Evolutionary conservation across 169 alveolate species (phyloP), one percentile per base, ranked within the genome.

Genomic region (Cryptosporidium andersoni): DNA sequence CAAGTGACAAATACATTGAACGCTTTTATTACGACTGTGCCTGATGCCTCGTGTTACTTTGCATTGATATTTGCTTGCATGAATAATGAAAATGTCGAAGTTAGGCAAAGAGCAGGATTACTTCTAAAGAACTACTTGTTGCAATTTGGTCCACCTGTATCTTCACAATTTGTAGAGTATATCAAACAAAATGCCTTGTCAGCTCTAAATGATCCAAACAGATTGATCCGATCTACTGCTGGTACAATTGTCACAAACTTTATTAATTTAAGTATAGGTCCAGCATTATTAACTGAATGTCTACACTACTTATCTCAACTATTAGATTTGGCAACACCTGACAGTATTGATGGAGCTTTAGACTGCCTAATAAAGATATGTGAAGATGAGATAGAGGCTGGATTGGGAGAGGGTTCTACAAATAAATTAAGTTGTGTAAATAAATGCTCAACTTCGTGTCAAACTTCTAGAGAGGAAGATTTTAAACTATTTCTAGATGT

Each of bases 101-200:
- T 90, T 51, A 91, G 95, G 45, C 95, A 92, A 81, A 88, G 89
- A 14, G 95, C 92, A 51, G 95, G 95, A n/a, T 80, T 92, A 36
- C 68, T 88, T 64, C 80, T 92, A 80, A 92, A 92, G 85, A 89
- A 89, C 81, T 81, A 55, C 34, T 74, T 92, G 65, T 64, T 58
- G 63, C 91, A 49, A 62, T 82, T 64, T 80, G 88, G 89, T 52
- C 53, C 66, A 51, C 90, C 89, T 48, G 74, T 81, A 53, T 60
- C 67, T 43, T 60, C 64, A 66, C 89, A 74, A 65, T 67, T 64
- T 64, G 74, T 80, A 58, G 82, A 81, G 64, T 82, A 80, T 81
- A 63, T 81, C 64, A 81, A 82, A 62, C 52, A 39, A 66, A 65
- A 82, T 80, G 81, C 64, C 52, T 65, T 67, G 51, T 80, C 47